A percentile compares a stretch with the other conserved stretches of the same genome.
phyloP scores from a whole-genome alignment of 257 asterid species.

The Capsicum pubescens region DNA sequence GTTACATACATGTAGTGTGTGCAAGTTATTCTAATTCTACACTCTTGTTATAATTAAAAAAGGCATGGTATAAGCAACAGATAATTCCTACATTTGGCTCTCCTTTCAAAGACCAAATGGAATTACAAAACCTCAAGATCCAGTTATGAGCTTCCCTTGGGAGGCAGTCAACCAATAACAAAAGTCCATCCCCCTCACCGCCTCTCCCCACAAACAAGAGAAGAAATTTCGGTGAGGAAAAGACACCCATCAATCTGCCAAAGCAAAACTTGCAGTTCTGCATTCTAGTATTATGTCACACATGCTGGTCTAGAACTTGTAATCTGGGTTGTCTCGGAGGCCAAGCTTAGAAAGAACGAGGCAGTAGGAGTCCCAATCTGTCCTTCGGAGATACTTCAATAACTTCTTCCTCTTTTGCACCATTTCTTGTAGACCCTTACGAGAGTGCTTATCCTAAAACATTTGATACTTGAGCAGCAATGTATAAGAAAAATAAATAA shows the following conservation, averaged over 20 bases:
- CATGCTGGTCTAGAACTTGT: constrained; percentile 50
- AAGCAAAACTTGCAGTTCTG: not conserved
- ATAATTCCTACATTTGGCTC: not conserved
- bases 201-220: not conserved
- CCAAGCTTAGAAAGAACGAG: constrained; percentile 77
- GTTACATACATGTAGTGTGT: not conserved
- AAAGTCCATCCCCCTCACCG: not conserved
- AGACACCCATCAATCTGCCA: not conserved
- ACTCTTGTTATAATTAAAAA: not conserved
- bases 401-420: constrained; percentile 78
- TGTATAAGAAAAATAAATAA: not conserved
- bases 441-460: constrained; percentile 85
- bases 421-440: constrained; percentile 74
- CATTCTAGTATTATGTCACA: not conserved
- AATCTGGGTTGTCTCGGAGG: constrained; percentile 70
- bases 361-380: constrained; percentile 86
- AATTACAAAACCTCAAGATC: not conserved
- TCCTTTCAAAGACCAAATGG: not conserved
- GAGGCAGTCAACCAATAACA: constrained; percentile 10
- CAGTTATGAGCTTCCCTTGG: not conserved
- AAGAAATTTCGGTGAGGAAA: not conserved
- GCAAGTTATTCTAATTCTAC: not conserved
- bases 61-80: not conserved
- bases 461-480: not conserved
- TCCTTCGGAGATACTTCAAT: constrained; percentile 71